Evolutionary conservation across 768 basidiomycete genomes (phyloP).

Genomic region (Auriscalpium vulgare): DNA sequence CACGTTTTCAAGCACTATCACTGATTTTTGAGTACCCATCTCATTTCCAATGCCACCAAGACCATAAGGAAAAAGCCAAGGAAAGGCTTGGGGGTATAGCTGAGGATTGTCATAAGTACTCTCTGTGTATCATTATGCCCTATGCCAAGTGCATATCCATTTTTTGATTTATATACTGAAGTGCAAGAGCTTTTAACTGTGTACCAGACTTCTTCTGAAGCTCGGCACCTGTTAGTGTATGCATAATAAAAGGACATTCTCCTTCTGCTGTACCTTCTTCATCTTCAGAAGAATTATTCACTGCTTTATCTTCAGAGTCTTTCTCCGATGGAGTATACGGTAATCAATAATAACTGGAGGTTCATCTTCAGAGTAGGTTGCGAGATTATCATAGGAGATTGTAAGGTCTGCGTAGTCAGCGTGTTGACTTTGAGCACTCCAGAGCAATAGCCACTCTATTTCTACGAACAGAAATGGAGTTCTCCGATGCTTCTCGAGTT

Average conservation of each 20-base stretch:
- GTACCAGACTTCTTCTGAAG: background rate
- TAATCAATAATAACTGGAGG: constrained; percentile 14
- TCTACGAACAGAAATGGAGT: constrained; percentile 9
- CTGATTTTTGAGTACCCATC: constrained; percentile 9
- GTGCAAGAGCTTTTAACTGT: constrained; percentile 17
- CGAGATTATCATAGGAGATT: constrained; percentile 14
- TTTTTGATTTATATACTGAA: constrained; percentile 20
- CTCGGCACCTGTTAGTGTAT: constrained; percentile 25
- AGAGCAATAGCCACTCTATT: constrained; percentile 6
- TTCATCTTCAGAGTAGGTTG: constrained; percentile 13
- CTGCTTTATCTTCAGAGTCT: constrained; percentile 7
- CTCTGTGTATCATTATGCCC: constrained; percentile 20
- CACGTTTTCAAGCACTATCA: constrained; percentile 20
- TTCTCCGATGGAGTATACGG: background rate
- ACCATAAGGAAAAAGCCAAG: constrained; percentile 36
- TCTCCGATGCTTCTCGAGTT: constrained; percentile 17
- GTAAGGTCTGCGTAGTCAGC: background rate
- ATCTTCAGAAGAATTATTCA: constrained; percentile 21
- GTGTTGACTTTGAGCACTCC: no score
- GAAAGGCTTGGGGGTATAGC: constrained; percentile 31
- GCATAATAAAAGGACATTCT: constrained; percentile 29
- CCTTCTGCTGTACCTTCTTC: constrained; percentile 22
- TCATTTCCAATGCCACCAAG: constrained; percentile 26
- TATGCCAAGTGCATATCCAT: constrained; percentile 22
- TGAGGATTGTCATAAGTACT: constrained; percentile 28